A percentile compares a stretch with the other conserved stretches of the same genome.
These are phyloP conservation scores for Cryptococcus sp. DNA, from an alignment of 1,284 basidiomycete genomes.

Conservation along the genomic window DNA sequence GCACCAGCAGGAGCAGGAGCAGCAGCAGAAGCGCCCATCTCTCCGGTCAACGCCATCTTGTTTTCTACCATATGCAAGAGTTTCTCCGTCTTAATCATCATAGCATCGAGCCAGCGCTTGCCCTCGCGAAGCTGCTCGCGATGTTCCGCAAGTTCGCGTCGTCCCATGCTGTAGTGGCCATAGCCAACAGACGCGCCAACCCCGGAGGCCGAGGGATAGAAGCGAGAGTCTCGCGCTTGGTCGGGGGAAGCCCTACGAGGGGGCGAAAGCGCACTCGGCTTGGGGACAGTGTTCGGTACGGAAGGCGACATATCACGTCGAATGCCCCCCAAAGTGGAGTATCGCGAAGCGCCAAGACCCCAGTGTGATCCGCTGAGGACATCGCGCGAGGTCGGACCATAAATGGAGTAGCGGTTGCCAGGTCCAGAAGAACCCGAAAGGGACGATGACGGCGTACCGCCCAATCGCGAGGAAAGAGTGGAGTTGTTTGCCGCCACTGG, in stretches of 20 bases:
- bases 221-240: constrained; percentile 17
- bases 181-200: constrained; percentile 17
- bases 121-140: constrained; percentile 53
- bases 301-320: constrained; percentile 35
- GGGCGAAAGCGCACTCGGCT: constrained; percentile 14
- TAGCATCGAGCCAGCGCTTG: constrained; percentile 52
- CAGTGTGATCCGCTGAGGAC: constrained; percentile 31
- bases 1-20: neutral
- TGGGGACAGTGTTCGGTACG: constrained; percentile 18
- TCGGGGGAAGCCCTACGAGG: constrained; percentile 39
- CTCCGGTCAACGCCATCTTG: constrained; percentile 38
- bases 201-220: constrained; percentile 10
- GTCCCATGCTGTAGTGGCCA: constrained; percentile 42
- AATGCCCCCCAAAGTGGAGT: constrained; percentile 30
- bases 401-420: constrained; percentile 42
- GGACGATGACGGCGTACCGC: neutral
- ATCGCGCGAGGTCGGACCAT: constrained; percentile 46
- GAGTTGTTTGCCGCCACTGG: constrained; percentile 4
- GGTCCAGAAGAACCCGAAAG: constrained; percentile 6
- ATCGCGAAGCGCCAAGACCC: constrained; percentile 28
- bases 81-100: constrained; percentile 51
- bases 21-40: constrained; percentile 7
- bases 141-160: constrained; percentile 50
- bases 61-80: constrained; percentile 49
- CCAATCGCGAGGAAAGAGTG: constrained; percentile 4